Percentiles rank a stretch among this genome's conserved stretches.
Conservation (phyloP, 495 filamentous ascomycete genomes). For the Penicillium roqueforti region DNA sequence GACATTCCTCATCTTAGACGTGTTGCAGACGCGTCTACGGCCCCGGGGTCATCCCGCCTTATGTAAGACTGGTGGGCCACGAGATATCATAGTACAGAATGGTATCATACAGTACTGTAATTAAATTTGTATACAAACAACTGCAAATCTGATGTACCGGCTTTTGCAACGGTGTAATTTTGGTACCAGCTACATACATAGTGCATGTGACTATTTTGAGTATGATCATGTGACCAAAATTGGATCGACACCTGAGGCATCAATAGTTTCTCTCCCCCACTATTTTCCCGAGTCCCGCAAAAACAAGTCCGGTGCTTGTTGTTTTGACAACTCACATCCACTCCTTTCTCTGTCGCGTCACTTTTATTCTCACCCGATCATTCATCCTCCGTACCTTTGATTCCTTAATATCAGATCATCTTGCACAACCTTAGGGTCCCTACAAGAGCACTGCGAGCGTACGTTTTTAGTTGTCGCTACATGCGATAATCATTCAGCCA, state of each 20-base stretch:
- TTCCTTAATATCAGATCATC: not conserved
- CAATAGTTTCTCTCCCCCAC: slow-evolving; percentile 11
- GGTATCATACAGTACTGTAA: too few species aligned
- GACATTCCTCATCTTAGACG: slow-evolving; percentile 17
- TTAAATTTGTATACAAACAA: too few species aligned
- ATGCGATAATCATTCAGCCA: not conserved
- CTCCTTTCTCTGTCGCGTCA: slow-evolving; percentile 3
- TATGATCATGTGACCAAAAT: not conserved
- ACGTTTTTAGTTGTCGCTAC: not conserved
- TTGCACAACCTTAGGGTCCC: not conserved
- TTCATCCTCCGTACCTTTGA: not conserved
- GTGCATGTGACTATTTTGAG: too few species aligned
- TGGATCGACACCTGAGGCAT: slow-evolving; percentile 16
- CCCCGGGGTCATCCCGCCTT: slow-evolving; percentile 24
- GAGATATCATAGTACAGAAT: not conserved
- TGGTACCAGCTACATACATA: not conserved
- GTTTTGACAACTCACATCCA: not conserved
- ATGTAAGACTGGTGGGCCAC: slow-evolving; percentile 15
- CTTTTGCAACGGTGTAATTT: not conserved
- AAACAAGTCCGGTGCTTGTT: slow-evolving; percentile 13
- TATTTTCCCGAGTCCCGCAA: slow-evolving; percentile 26
- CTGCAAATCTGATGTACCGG: not conserved
- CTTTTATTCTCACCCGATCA: not conserved
- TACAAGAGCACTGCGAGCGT: not conserved
- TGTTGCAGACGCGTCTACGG: slow-evolving; percentile 26